Evolutionary conservation across 331 rosid species (phyloP).

Genomic region (Pyrus hybrid): DNA sequence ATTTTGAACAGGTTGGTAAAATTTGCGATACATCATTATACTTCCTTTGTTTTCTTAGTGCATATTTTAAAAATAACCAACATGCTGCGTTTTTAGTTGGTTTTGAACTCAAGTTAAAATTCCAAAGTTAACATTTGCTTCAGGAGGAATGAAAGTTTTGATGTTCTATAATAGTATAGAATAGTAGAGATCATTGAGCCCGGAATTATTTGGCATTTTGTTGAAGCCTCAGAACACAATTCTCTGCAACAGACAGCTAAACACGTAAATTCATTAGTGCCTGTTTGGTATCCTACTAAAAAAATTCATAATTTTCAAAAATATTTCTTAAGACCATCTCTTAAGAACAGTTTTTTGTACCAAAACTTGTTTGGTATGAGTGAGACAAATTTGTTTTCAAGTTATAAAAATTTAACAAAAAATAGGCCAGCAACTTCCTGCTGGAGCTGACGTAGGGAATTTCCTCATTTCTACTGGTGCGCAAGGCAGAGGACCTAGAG

Average conservation of each 20-base stretch:
- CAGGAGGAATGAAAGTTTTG: background rate
- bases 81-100: background rate
- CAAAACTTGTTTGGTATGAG: too few relatives aligned
- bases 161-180: background rate
- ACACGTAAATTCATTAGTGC: background rate
- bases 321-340: too few relatives aligned
- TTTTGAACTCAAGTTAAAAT: background rate
- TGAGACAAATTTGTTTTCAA: too few relatives aligned
- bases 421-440: too few relatives aligned
- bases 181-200: background rate
- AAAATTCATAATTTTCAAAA: too few relatives aligned
- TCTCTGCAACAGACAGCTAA: background rate
- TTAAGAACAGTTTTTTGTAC: too few relatives aligned
- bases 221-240: background rate
- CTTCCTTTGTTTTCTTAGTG: background rate
- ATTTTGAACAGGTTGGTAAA: slow-evolving; percentile 84
- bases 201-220: background rate
- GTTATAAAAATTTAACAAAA: too few relatives aligned
- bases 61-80: background rate
- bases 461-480: too few relatives aligned
- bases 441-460: too few relatives aligned
- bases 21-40: background rate
- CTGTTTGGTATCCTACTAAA: too few relatives aligned
- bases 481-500: too few relatives aligned
- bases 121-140: background rate